Evolutionary conservation across 1,284 basidiomycete genomes (phyloP).

Genomic region (Moniliophthora roreri): DNA sequence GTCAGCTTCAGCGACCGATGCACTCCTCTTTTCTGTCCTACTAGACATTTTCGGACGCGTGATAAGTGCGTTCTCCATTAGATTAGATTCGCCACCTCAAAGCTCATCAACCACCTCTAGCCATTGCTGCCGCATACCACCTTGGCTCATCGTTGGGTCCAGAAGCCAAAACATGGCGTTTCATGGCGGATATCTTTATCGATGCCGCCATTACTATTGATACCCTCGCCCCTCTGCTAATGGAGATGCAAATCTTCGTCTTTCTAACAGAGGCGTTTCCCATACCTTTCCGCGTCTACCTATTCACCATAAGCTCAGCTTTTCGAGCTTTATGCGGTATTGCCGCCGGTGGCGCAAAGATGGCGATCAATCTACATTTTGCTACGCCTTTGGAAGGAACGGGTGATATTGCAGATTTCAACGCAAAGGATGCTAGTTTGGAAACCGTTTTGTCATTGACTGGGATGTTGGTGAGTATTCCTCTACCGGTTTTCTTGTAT

Average conservation of each 20-base stretch:
- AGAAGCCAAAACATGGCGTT: slow-evolving; percentile 70
- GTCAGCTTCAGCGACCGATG: slow-evolving; percentile 62
- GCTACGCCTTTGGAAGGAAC: slow-evolving; percentile 44
- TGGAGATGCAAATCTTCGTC: slow-evolving; percentile 19
- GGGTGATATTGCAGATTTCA: slow-evolving; percentile 68
- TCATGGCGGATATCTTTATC: slow-evolving; percentile 68
- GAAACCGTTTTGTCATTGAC: slow-evolving; percentile 66
- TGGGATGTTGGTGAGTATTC: slow-evolving; percentile 62
- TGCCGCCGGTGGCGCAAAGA: slow-evolving; percentile 64
- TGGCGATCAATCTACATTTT: slow-evolving; percentile 67
- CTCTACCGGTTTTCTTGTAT: not conserved
- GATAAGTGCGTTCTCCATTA: slow-evolving; percentile 45
- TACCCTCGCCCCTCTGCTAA: slow-evolving; percentile 58
- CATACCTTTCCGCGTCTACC: slow-evolving; percentile 38
- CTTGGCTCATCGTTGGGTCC: slow-evolving; percentile 64
- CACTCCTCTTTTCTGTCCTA: slow-evolving; percentile 60
- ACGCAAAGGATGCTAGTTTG: slow-evolving; percentile 69
- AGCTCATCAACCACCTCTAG: slow-evolving; percentile 34
- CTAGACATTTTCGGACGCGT: slow-evolving; percentile 65
- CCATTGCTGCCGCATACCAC: slow-evolving; percentile 60
- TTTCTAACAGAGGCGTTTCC: slow-evolving; percentile 27
- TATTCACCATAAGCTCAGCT: slow-evolving; percentile 57
- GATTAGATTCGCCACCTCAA: not conserved
- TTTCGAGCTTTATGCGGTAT: slow-evolving; percentile 59
- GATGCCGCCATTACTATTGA: slow-evolving; percentile 60